Base-by-base conservation (phyloP, 208 protist genomes). In the Tritrichomonas musculus region DNA sequence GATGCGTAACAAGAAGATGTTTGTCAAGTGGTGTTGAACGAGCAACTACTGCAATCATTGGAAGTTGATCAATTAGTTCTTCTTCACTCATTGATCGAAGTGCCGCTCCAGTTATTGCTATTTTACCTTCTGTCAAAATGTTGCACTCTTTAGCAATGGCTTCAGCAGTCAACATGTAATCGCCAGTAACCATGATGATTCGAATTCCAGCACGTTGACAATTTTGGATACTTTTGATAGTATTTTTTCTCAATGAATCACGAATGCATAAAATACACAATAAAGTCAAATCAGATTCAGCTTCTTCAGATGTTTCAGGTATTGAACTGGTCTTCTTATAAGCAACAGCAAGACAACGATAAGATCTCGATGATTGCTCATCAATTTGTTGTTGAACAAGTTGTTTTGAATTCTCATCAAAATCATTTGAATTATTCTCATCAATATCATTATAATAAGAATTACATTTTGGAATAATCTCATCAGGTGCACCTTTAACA, bases 101-200 rank as follows among this genome's bases (percentile, higher is more conserved):
- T 44, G 5, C 14, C 30, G 2, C 49, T 1, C 92, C 73, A 39
- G 55, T 73, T 36, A 41, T 84, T 49, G 20, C 20, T 33, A 30
- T 53, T 53, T 49, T 53, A 22, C 77, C 94, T 0, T 94, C 39
- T 30, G 53, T 49, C 27, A 94, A 80, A 17, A 96, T 95, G 93
- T 98, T 95, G 69, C 96, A 96, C 33, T 98, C 95, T 75, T 97
- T 30, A n/a, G 97, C 97, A 93, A 98, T 98, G 22, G 97, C 96
- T 41, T 84, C 92, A 11, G 97, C 97, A 20, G 97, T 98, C 25
- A 94, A 55, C 27, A 96, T 95, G 94, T 98, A 97, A 94, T 98
- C 97, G 60, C 97, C 97, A 53, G 97, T 98, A 11, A 98, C 96
- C 97, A 98, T 98, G 60, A 97, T 96, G 36, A 94, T 93, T 92